Percentiles rank a stretch among this genome's conserved stretches.
These are phyloP conservation scores for Naganishia vaughanmartiniae DNA, from an alignment of 768 basidiomycete species.

Conservation along the genomic window DNA sequence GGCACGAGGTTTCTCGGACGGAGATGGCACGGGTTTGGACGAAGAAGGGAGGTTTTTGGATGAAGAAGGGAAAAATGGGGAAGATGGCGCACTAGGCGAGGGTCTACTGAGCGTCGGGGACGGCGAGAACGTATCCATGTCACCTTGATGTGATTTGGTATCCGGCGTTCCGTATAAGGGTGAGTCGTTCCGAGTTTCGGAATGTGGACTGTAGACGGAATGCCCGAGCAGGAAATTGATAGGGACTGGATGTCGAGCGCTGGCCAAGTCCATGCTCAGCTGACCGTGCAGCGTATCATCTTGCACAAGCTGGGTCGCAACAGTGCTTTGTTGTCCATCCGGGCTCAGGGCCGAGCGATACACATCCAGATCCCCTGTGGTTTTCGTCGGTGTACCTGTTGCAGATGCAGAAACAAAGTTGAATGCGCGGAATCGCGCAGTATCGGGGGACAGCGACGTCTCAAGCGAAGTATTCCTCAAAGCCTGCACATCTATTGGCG, in stretches of 20 bases:
- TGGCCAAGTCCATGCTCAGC: constrained; percentile 45
- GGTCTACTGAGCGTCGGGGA: constrained; percentile 7
- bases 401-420: constrained; percentile 1
- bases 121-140: not conserved
- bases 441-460: constrained; percentile 9
- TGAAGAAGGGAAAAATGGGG: constrained; percentile 23
- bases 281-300: constrained; percentile 43
- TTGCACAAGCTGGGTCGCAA: constrained; percentile 9
- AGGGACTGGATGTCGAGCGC: constrained; percentile 45
- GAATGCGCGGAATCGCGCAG: constrained; percentile 11
- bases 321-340: not conserved
- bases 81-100: not conserved
- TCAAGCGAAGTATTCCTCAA: not conserved
- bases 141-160: not conserved
- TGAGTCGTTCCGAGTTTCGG: not conserved
- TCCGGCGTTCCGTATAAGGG: not conserved
- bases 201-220: not conserved
- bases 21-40: too few relatives aligned
- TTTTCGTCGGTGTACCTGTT: constrained; percentile 1
- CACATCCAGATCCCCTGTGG: not conserved
- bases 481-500: not conserved
- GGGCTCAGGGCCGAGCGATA: not conserved
- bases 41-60: too few relatives aligned
- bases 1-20: not conserved
- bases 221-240: constrained; percentile 45